A percentile compares a stretch with the other conserved stretches of the same genome.
phyloP scores from a whole-genome alignment of 768 basidiomycete species.

The Serendipita indica region DNA sequence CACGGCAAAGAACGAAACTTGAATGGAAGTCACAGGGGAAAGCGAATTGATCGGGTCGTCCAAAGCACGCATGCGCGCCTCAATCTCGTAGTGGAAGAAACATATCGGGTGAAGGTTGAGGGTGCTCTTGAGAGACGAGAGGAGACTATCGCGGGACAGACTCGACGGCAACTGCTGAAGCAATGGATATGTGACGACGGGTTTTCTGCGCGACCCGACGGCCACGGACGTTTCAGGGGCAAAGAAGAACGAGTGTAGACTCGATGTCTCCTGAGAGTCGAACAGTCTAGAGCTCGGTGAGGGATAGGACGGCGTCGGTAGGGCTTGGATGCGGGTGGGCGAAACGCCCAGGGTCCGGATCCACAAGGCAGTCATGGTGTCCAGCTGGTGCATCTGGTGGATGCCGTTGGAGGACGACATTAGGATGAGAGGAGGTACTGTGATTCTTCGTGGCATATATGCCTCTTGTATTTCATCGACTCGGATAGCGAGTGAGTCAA shows the following conservation, averaged over 20 bases:
- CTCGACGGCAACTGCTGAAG: neutral
- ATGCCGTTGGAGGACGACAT: neutral
- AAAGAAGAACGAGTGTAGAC: neutral
- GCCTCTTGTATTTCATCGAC: conserved; percentile 6
- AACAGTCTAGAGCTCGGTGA: neutral
- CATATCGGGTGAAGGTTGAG: neutral
- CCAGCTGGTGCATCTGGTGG: neutral
- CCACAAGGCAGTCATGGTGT: neutral
- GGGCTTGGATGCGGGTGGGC: neutral
- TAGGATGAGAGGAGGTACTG: conserved; percentile 1
- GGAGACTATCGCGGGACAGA: neutral
- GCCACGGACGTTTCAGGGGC: neutral
- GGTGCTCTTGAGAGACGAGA: conserved; percentile 1
- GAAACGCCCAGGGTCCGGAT: neutral
- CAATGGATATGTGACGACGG: neutral
- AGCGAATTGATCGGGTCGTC: neutral
- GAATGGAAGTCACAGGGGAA: neutral
- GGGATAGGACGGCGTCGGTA: neutral
- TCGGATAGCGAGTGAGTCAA: conserved; percentile 4
- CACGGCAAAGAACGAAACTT: neutral
- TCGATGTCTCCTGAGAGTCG: neutral
- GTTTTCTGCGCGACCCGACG: neutral
- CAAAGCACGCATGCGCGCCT: neutral
- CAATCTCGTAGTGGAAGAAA: neutral
- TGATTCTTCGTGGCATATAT: neutral